phyloP scores from a whole-genome alignment of 2,329 filamentous ascomycete species.

The Zasmidium cellare region DNA sequence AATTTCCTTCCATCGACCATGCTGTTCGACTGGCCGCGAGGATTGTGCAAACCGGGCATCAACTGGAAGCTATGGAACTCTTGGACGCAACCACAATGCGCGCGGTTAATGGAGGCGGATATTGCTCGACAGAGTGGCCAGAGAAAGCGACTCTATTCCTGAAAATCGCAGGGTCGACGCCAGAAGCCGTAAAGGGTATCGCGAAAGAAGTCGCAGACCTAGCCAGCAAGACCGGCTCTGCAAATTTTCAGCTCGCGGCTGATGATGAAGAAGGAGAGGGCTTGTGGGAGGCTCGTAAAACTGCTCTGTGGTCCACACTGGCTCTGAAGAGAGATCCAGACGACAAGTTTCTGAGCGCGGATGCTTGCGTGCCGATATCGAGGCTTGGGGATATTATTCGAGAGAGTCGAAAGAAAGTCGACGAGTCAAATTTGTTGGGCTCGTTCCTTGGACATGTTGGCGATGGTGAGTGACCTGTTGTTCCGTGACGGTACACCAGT shows the following conservation, averaged over 20 bases:
- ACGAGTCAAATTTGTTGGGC: constrained; percentile 80
- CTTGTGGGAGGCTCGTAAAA: background rate
- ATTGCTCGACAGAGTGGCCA: constrained; percentile 70
- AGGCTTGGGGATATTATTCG: constrained; percentile 67
- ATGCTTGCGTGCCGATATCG: constrained; percentile 52
- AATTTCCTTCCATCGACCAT: constrained; percentile 72
- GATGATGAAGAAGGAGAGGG: background rate
- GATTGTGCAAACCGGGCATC: constrained; percentile 73
- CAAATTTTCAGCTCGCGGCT: background rate
- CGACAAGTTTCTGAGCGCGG: constrained; percentile 40
- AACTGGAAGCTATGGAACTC: constrained; percentile 76
- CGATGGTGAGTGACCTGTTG: constrained; percentile 48
- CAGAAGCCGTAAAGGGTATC: constrained; percentile 24
- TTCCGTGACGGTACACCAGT: background rate
- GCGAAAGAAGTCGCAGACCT: background rate
- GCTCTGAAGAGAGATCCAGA: constrained; percentile 43
- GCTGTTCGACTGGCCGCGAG: constrained; percentile 72
- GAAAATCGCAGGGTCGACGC: constrained; percentile 77
- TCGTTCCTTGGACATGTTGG: constrained; percentile 87
- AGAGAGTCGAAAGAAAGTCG: constrained; percentile 84
- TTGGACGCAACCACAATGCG: constrained; percentile 87
- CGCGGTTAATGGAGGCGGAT: constrained; percentile 73
- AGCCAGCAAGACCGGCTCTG: background rate
- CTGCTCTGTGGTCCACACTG: constrained; percentile 58
- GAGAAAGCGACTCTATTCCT: constrained; percentile 77